phyloP scores from a whole-genome alignment of 202 grass and related monocot genomes.

The Setaria italica region DNA sequence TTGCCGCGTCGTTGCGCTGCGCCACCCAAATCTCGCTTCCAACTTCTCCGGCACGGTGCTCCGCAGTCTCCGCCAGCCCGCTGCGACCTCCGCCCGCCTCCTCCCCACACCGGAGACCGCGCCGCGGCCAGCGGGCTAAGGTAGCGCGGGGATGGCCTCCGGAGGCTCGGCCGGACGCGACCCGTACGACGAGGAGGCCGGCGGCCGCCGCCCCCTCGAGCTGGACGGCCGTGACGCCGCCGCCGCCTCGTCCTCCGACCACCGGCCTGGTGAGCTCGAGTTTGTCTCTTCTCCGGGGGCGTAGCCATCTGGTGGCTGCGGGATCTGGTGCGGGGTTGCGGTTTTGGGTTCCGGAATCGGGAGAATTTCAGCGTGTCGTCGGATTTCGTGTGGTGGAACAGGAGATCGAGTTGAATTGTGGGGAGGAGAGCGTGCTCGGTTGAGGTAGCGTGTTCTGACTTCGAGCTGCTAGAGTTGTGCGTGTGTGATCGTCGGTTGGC shows the following conservation, averaged over 20 bases:
- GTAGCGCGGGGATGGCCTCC: conserved; percentile 36
- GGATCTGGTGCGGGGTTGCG: conserved; percentile 26
- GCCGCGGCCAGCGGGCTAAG: neutral
- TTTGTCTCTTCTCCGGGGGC: neutral
- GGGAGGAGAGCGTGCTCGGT: neutral
- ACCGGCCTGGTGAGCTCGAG: conserved; percentile 56
- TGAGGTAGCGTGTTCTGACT: neutral
- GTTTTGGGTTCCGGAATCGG: neutral
- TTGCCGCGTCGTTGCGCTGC: neutral
- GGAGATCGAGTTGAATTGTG: conserved; percentile 34
- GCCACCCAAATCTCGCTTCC: conserved; percentile 24
- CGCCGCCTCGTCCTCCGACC: conserved; percentile 42
- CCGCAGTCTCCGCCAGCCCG: neutral
- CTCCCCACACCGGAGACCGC: conserved; percentile 25
- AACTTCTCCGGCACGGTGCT: conserved; percentile 19
- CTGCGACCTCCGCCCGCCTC: conserved; percentile 5
- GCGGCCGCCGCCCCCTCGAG: conserved; percentile 39
- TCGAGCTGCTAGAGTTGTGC: neutral
- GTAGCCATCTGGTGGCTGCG: neutral
- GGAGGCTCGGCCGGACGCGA: conserved; percentile 23
- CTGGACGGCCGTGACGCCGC: conserved; percentile 41
- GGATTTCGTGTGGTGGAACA: neutral
- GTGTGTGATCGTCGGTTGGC: neutral
- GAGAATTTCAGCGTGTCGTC: conserved; percentile 3
- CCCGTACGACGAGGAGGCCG: conserved; percentile 64